Evolutionary conservation across 257 asterid species (phyloP).

Genomic region (Capsicum rhomboideum): DNA sequence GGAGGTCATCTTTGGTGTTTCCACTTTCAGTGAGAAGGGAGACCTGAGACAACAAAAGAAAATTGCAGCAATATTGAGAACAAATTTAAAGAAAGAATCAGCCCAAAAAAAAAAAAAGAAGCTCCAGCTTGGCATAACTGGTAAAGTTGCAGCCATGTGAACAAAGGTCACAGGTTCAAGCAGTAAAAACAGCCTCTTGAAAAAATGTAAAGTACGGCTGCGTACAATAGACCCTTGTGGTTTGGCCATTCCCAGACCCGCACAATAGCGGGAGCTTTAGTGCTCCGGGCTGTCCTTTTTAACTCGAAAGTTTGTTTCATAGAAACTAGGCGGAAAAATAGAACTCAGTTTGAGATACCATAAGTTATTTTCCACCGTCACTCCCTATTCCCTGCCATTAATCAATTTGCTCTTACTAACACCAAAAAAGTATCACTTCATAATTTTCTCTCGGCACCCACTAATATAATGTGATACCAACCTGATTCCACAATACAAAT

Average conservation of each 20-base stretch:
- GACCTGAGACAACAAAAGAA: conserved; percentile 30
- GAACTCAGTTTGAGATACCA: neutral
- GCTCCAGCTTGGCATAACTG: too few relatives aligned
- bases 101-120: too few relatives aligned
- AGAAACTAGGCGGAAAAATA: neutral
- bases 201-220: too few relatives aligned
- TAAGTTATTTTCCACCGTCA: neutral
- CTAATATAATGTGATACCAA: neutral
- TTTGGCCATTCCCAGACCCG: too few relatives aligned
- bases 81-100: neutral
- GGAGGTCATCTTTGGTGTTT: conserved; percentile 64
- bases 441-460: neutral
- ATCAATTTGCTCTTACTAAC: neutral
- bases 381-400: neutral
- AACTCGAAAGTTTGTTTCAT: too few relatives aligned
- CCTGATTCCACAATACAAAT: neutral
- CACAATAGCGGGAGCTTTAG: too few relatives aligned
- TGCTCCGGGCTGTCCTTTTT: too few relatives aligned
- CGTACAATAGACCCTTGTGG: too few relatives aligned
- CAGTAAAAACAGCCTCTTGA: too few relatives aligned
- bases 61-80: neutral
- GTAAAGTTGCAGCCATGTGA: too few relatives aligned
- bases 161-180: too few relatives aligned
- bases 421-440: neutral
- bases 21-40: conserved; percentile 78